These are phyloP conservation scores for Hypoxylon perforatum DNA, from an alignment of 495 filamentous ascomycete species.

Conservation along the genomic window DNA sequence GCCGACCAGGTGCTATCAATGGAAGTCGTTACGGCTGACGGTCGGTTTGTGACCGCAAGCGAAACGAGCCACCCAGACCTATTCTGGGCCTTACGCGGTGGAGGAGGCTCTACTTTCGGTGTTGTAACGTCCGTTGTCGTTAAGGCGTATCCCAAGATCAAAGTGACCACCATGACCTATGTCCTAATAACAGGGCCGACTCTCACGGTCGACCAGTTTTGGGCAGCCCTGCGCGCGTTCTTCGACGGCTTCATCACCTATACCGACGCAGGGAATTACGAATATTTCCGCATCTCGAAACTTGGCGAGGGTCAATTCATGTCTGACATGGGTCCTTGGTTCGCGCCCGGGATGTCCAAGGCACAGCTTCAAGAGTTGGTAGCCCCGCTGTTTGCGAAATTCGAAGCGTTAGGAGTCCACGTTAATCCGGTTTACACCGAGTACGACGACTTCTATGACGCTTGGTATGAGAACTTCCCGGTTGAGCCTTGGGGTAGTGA, in stretches of 20 bases:
- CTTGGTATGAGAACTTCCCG: slow-evolving; percentile 58
- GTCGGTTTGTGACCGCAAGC: slow-evolving; percentile 65
- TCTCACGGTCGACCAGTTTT: slow-evolving; percentile 60
- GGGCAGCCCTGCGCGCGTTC: slow-evolving; percentile 59
- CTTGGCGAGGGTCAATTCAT: slow-evolving; percentile 48
- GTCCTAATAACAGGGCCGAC: slow-evolving; percentile 41
- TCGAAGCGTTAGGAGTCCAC: slow-evolving; percentile 47
- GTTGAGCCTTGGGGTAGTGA: slow-evolving; percentile 56
- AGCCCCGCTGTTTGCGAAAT: slow-evolving; percentile 58
- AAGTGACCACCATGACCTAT: slow-evolving; percentile 54
- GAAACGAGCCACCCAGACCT: slow-evolving; percentile 63
- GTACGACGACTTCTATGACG: slow-evolving; percentile 59
- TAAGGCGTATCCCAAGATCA: slow-evolving; percentile 55
- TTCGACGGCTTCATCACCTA: slow-evolving; percentile 58
- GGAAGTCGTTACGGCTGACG: slow-evolving; percentile 67
- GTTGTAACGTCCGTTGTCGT: slow-evolving; percentile 65
- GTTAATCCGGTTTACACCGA: slow-evolving; percentile 58
- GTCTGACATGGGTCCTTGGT: slow-evolving; percentile 60
- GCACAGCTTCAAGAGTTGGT: slow-evolving; percentile 56
- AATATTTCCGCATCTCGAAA: slow-evolving; percentile 57
- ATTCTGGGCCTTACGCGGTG: slow-evolving; percentile 75
- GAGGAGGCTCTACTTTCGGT: slow-evolving; percentile 68
- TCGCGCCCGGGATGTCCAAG: slow-evolving; percentile 60
- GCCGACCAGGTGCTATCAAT: slow-evolving; percentile 65
- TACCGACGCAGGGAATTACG: slow-evolving; percentile 64